A percentile compares a stretch with the other conserved stretches of the same genome.
These are phyloP conservation scores for Talaromyces trachyspermus DNA, from an alignment of 495 filamentous ascomycete species.

Conservation along the genomic window DNA sequence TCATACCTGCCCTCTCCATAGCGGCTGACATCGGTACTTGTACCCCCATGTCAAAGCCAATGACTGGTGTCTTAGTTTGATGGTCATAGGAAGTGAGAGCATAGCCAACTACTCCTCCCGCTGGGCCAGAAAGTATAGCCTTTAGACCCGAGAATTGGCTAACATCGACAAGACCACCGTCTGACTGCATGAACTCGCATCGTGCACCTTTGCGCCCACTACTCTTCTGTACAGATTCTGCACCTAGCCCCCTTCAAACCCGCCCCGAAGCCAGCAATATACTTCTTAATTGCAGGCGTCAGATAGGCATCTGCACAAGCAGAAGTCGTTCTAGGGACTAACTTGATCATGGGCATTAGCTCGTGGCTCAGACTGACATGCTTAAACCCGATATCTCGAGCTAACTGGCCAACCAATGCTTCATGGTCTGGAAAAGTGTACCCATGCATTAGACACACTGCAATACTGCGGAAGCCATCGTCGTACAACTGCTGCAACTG, in stretches of 20 bases:
- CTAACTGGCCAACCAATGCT: constrained; percentile 29
- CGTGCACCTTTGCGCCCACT: constrained; percentile 53
- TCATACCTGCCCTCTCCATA: constrained; percentile 83
- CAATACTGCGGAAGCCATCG: constrained; percentile 27
- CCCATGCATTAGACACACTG: constrained; percentile 30
- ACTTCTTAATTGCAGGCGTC: constrained; percentile 79
- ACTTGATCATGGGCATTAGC: constrained; percentile 69
- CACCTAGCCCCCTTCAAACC: constrained; percentile 44
- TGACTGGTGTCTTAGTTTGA: constrained; percentile 70
- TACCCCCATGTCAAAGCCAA: constrained; percentile 90
- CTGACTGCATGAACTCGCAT: constrained; percentile 36
- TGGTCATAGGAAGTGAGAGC: constrained; percentile 77
- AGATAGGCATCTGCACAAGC: constrained; percentile 84
- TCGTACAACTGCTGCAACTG: constrained; percentile 29
- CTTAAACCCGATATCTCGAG: constrained; percentile 27
- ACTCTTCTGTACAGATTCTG: constrained; percentile 35
- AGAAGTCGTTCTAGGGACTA: constrained; percentile 65
- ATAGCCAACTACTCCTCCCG: constrained; percentile 68
- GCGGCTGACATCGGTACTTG: constrained; percentile 76
- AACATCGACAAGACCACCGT: constrained; percentile 33
- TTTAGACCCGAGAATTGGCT: constrained; percentile 35
- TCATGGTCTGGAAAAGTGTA: constrained; percentile 39
- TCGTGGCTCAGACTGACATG: constrained; percentile 42
- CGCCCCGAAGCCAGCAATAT: constrained; percentile 67
- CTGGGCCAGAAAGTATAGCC: constrained; percentile 43